These are phyloP conservation scores for Eutrema yunnanense DNA, from an alignment of 345 rosid genomes.

Conservation along the genomic window DNA sequence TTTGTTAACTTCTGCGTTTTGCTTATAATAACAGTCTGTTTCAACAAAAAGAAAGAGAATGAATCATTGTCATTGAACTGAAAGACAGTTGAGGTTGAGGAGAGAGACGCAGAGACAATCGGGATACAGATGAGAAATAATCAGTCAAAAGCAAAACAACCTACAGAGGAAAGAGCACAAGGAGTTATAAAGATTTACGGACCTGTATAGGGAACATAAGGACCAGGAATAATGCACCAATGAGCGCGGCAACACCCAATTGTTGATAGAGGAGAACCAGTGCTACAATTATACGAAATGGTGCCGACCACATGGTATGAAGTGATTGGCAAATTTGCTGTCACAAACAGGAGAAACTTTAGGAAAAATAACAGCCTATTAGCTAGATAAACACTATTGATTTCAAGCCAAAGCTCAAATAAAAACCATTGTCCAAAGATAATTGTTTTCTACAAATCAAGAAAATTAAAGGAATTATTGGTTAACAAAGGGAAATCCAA, in stretches of 20 bases:
- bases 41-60: background rate
- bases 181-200: background rate
- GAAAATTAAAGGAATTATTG: background rate
- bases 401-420: background rate
- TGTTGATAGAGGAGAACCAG: conserved; percentile 78
- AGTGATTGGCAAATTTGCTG: conserved; percentile 98
- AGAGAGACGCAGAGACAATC: background rate
- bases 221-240: conserved; percentile 81
- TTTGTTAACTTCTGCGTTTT: conserved; percentile 81
- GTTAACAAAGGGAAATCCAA: background rate
- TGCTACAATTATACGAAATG: conserved; percentile 76
- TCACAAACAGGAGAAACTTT: conserved; percentile 20
- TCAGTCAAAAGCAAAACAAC: conserved; percentile 6
- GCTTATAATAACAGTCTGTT: conserved; percentile 86
- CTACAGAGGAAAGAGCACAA: conserved; percentile 1
- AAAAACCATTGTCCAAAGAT: background rate
- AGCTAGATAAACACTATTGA: background rate
- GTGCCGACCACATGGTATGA: conserved; percentile 99
- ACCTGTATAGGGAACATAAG: conserved; percentile 97
- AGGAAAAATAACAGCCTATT: background rate
- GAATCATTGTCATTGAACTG: background rate
- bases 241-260: conserved; percentile 33
- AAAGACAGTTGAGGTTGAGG: background rate
- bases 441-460: background rate
- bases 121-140: background rate